phyloP scores from a whole-genome alignment of 179 eudicot species.

The Vitellaria paradoxa region DNA sequence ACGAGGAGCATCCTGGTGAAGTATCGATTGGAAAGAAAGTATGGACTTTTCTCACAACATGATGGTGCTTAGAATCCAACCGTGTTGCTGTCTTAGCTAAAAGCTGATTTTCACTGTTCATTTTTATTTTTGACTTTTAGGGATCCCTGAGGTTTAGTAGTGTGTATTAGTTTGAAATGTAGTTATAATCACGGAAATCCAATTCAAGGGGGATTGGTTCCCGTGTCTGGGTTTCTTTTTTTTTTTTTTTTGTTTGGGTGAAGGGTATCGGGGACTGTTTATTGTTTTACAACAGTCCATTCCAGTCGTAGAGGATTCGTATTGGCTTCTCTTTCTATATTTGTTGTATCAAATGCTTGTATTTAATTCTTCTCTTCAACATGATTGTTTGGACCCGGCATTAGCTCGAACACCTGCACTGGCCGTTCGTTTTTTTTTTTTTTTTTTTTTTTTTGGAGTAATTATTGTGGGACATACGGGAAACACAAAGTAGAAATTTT shows the following conservation, averaged over 20 bases:
- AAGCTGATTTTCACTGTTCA: neutral
- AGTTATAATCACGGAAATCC: constrained; percentile 21
- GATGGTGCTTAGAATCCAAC: constrained; percentile 9
- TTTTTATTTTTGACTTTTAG: neutral
- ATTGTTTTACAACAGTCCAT: constrained; percentile 14
- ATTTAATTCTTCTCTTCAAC: constrained; percentile 12
- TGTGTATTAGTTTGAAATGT: constrained; percentile 24
- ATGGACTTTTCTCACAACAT: constrained; percentile 90
- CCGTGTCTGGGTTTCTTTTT: neutral
- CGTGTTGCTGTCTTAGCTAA: neutral
- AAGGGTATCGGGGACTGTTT: constrained; percentile 10
- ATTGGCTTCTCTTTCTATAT: constrained; percentile 3
- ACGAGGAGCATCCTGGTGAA: constrained; percentile 89
- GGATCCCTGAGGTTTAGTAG: constrained; percentile 15
- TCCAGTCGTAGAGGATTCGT: neutral
- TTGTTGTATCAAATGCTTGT: constrained; percentile 16
- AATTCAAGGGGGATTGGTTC: constrained; percentile 13
- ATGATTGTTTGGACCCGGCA: neutral
- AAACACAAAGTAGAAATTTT: too few species aligned
- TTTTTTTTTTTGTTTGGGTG: constrained; percentile 1
- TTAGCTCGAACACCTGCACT: neutral
- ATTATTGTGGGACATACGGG: too few species aligned
- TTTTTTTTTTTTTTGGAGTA: neutral
- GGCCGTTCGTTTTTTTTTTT: neutral
- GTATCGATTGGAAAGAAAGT: constrained; percentile 87